phyloP scores from a whole-genome alignment of 345 rosid genomes.

The Trapa bicornis region DNA sequence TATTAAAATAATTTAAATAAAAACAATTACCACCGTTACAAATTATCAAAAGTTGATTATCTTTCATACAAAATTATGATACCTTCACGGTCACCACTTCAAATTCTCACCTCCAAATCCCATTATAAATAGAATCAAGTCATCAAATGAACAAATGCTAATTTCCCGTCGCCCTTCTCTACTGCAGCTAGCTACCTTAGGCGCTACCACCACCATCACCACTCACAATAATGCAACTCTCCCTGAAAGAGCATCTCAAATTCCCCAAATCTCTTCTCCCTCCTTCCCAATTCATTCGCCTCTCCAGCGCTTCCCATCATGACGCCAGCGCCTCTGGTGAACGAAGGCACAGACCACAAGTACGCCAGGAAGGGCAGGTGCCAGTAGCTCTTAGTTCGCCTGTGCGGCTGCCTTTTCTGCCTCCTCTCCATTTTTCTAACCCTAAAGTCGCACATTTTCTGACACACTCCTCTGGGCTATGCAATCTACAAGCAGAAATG shows the following conservation, averaged over 20 bases:
- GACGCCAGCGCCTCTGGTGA: conserved; percentile 31
- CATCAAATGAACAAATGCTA: too few relatives aligned
- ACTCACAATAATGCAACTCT: conserved; percentile 17
- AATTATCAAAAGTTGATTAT: too few relatives aligned
- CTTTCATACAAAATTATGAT: too few relatives aligned
- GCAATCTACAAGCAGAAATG: conserved; percentile 41
- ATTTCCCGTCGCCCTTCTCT: neutral
- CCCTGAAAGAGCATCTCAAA: conserved; percentile 11
- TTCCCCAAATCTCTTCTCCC: neutral
- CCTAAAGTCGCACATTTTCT: conserved; percentile 47
- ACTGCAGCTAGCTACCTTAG: neutral
- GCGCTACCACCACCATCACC: neutral
- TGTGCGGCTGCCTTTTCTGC: conserved; percentile 46
- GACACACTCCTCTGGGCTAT: conserved; percentile 57
- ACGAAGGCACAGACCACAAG: conserved; percentile 9
- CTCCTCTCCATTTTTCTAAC: conserved; percentile 35
- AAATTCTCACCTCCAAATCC: too few relatives aligned
- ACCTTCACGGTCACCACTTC: too few relatives aligned
- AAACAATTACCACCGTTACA: too few relatives aligned
- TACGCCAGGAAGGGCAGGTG: conserved; percentile 26
- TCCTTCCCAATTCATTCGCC: conserved; percentile 3
- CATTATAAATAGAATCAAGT: too few relatives aligned
- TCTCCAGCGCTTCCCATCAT: conserved; percentile 13
- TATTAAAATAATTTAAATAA: too few relatives aligned
- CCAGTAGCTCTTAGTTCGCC: conserved; percentile 27